phyloP scores from a whole-genome alignment of 176 grass and related monocot genomes.

The Aegilops bicornis region DNA sequence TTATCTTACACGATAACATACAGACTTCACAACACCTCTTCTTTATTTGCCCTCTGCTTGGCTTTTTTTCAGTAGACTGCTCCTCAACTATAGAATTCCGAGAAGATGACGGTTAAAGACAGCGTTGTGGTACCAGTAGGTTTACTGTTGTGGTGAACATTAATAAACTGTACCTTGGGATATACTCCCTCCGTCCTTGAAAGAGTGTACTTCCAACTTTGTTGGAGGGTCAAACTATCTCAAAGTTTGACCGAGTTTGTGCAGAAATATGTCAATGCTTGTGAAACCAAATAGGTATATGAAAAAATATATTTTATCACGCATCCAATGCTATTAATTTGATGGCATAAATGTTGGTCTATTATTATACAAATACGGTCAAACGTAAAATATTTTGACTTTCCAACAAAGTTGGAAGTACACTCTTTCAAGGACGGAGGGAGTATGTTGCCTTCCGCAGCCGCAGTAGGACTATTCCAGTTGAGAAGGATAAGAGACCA shows the following conservation, averaged over 20 bases:
- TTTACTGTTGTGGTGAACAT: neutral
- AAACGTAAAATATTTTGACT: too few species aligned
- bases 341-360: too few species aligned
- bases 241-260: too few species aligned
- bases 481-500: constrained; percentile 22
- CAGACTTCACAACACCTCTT: neutral
- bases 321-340: too few species aligned
- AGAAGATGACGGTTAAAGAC: neutral
- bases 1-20: neutral
- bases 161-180: neutral
- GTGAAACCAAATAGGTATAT: too few species aligned
- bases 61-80: neutral
- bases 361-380: too few species aligned
- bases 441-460: neutral
- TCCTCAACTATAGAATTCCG: neutral
- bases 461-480: constrained; percentile 49
- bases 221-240: too few species aligned
- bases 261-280: too few species aligned
- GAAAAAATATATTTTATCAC: too few species aligned
- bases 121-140: neutral
- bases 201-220: too few species aligned
- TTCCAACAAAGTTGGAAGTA: too few species aligned
- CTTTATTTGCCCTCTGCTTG: neutral
- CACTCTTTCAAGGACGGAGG: too few species aligned
- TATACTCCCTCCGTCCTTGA: neutral